Evolutionary conservation across 169 alveolate species (phyloP).

Genomic region (Theileria luwenshuni): DNA sequence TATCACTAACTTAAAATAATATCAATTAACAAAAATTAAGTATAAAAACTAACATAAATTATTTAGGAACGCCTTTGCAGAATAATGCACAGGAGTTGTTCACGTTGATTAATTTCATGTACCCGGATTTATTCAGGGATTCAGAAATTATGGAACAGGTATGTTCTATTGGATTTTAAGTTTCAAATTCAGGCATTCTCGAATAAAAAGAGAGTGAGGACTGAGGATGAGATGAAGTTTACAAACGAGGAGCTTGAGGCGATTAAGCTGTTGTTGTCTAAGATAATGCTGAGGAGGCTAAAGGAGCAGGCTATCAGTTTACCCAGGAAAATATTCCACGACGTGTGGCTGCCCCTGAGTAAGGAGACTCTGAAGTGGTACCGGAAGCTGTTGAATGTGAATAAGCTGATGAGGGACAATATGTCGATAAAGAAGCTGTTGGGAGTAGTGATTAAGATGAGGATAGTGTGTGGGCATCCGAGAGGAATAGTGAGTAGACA

Average conservation of each 20-base stretch:
- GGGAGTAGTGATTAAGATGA: constrained; percentile 88
- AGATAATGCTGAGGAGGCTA: constrained; percentile 84
- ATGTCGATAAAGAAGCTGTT: constrained; percentile 81
- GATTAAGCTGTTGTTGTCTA: constrained; percentile 79
- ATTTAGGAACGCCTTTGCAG: constrained; percentile 89
- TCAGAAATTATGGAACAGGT: constrained; percentile 93
- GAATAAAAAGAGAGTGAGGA: constrained; percentile 28
- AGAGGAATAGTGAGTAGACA: constrained; percentile 84
- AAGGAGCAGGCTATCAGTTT: constrained; percentile 88
- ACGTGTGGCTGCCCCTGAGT: constrained; percentile 90
- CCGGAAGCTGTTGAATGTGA: constrained; percentile 77
- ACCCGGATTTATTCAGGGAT: constrained; percentile 96
- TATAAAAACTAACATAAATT: neutral
- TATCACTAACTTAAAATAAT: no score
- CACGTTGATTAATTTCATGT: constrained; percentile 92
- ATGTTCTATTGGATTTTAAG: constrained; percentile 7
- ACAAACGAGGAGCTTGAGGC: constrained; percentile 78
- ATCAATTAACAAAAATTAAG: neutral
- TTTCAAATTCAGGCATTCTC: constrained; percentile 34
- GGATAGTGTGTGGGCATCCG: constrained; percentile 88
- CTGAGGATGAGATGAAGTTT: constrained; percentile 29
- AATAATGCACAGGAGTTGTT: constrained; percentile 93
- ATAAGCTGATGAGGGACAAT: constrained; percentile 78
- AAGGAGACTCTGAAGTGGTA: constrained; percentile 83
- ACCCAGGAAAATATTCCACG: constrained; percentile 85